These are phyloP conservation scores for Talaromyces ruber DNA, from an alignment of 495 filamentous ascomycete genomes.

Conservation along the genomic window DNA sequence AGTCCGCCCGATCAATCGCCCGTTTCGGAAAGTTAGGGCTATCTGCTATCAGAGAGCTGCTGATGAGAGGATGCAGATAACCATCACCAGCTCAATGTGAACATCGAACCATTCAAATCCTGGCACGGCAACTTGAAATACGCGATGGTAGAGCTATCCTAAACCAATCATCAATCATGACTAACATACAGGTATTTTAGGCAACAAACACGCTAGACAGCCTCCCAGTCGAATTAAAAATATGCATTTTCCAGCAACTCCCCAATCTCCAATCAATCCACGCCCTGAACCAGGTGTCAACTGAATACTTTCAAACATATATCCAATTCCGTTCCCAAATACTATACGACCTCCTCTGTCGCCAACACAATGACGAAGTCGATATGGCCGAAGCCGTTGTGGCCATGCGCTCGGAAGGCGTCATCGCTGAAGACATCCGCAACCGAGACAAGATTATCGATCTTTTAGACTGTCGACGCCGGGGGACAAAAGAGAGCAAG, in stretches of 20 bases:
- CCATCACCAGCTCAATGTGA: neutral
- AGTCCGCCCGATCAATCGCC: neutral
- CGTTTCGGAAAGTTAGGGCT: neutral
- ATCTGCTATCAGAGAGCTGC: neutral
- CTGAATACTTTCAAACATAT: neutral
- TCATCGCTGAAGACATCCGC: constrained; percentile 21
- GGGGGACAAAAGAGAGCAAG: neutral
- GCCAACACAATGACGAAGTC: neutral
- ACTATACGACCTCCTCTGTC: neutral
- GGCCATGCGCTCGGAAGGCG: constrained; percentile 12
- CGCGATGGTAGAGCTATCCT: neutral
- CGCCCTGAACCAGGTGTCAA: neutral
- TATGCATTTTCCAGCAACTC: neutral
- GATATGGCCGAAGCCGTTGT: neutral
- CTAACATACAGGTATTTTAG: neutral
- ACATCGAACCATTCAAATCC: neutral
- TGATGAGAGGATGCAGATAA: neutral
- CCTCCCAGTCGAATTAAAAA: neutral
- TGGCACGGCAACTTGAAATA: neutral
- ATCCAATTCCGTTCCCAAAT: neutral
- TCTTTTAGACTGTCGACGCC: neutral
- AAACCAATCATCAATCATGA: neutral
- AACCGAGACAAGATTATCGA: constrained; percentile 14
- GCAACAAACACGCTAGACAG: neutral
- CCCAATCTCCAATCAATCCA: neutral